Evolutionary conservation across 345 rosid genomes (phyloP), one percentile per base, ranked within the genome.

Genomic region (Dipteronia sinensis): DNA sequence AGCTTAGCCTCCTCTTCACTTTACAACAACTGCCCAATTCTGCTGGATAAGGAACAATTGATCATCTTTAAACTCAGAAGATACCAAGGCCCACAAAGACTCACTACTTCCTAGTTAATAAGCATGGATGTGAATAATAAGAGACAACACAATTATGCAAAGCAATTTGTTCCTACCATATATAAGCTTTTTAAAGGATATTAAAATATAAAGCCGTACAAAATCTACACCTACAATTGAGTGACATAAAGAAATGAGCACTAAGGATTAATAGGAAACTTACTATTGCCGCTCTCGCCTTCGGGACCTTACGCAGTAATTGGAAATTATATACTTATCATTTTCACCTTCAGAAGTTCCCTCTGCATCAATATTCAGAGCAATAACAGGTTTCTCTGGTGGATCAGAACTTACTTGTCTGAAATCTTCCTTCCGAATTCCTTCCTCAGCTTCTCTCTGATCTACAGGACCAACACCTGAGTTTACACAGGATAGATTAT

Each of bases 251-350:
- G 38, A 62, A 10, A 67, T 22, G 22, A 49, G 25, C 53, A 42
- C 44, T 79, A 25, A 3, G 55, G 51, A 69, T 7, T 7, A 61
- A 13, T 4, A 29, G 46, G 25, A 76, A 58, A 59, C 85, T 84
- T 77, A 84, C 87, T 42, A 55, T 29, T n/a, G 71, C 27, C 42
- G n/a, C 42, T 29, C 67, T n/a, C 6, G 78, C 61, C 78, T 75
- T 58, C 82, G 78, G 58, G 31, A 53, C 58, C 76, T 78, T 58
- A 65, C 71, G 2, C 22, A 5, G 67, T 85, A 64, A 56, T 59
- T 72, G 40, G 81, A 77, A 51, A 78, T 72, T 29, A 67, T 77
- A 70, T 71, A 62, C 77, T 89, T 82, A 63, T 82, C 67, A 53
- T 79, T 76, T 77, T 65, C 67, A 55, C 46, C 63, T 12, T 63